Conservation (phyloP, 2,329 filamentous ascomycete species). For the Fusarium circinatum region DNA sequence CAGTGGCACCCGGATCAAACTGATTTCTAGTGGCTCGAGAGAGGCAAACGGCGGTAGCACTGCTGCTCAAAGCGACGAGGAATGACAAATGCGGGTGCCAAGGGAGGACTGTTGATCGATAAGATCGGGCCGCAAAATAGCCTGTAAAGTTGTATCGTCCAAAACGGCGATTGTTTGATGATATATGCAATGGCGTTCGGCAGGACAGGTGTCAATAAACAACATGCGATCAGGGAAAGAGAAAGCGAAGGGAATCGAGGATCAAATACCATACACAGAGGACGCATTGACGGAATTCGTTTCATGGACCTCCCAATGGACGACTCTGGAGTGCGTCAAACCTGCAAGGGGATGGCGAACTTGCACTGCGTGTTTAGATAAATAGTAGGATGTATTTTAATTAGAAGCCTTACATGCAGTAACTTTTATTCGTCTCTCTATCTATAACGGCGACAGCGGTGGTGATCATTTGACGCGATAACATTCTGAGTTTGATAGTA, state of each 20-base stretch:
- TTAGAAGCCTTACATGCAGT: slow-evolving; percentile 51
- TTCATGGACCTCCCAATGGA: slow-evolving; percentile 15
- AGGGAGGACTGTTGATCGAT: background rate
- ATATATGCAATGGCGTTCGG: slow-evolving; percentile 48
- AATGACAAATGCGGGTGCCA: slow-evolving; percentile 47
- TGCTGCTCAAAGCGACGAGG: slow-evolving; percentile 63
- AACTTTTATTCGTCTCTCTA: background rate
- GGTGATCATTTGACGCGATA: background rate
- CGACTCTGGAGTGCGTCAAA: slow-evolving; percentile 24
- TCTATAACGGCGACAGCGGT: background rate
- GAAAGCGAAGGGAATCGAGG: slow-evolving; percentile 33
- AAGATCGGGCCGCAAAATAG: slow-evolving; percentile 11
- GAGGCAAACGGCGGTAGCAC: slow-evolving; percentile 53
- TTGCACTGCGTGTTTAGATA: slow-evolving; percentile 45
- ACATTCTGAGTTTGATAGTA: background rate
- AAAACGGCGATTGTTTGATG: slow-evolving; percentile 42
- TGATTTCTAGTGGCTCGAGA: slow-evolving; percentile 60
- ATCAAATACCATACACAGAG: slow-evolving; percentile 45
- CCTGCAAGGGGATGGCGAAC: slow-evolving; percentile 32
- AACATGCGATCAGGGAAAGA: slow-evolving; percentile 42
- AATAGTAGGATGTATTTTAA: slow-evolving; percentile 55
- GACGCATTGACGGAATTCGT: slow-evolving; percentile 30
- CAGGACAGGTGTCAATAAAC: slow-evolving; percentile 40
- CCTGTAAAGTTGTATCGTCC: slow-evolving; percentile 27
- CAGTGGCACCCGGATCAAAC: slow-evolving; percentile 74